These are phyloP conservation scores for Tetracladium maxilliforme DNA, from an alignment of 2,329 filamentous ascomycete species.

Conservation along the genomic window DNA sequence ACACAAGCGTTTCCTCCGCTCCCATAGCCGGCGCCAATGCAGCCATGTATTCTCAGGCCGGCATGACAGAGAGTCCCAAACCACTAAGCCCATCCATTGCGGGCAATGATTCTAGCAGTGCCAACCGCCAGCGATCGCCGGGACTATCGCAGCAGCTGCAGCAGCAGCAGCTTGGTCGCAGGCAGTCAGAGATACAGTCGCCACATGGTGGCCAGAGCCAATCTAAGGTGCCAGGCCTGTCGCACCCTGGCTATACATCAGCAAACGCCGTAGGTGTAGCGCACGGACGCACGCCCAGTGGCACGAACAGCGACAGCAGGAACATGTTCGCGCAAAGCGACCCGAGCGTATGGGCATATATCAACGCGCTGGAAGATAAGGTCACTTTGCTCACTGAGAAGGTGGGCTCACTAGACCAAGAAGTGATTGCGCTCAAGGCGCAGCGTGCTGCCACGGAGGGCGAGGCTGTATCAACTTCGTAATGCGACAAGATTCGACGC, in stretches of 20 bases:
- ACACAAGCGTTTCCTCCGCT: slow-evolving; percentile 32
- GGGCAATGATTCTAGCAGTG: slow-evolving; percentile 34
- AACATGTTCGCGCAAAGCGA: slow-evolving; percentile 51
- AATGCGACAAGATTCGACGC: no score
- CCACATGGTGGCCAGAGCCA: slow-evolving; percentile 20
- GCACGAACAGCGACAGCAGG: slow-evolving; percentile 43
- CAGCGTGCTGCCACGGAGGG: slow-evolving; percentile 12
- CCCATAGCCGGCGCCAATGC: slow-evolving; percentile 24
- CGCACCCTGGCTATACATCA: no score
- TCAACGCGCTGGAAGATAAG: slow-evolving; percentile 53
- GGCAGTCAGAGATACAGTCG: slow-evolving; percentile 38
- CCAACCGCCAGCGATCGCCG: slow-evolving; percentile 46
- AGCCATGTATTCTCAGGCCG: slow-evolving; percentile 51
- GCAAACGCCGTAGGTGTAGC: no score
- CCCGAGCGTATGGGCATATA: slow-evolving; percentile 55
- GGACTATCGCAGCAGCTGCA: slow-evolving; percentile 50
- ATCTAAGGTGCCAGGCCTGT: no score
- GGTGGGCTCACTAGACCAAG: slow-evolving; percentile 24
- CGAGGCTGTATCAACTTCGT: slow-evolving; percentile 6
- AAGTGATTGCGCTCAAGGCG: no score
- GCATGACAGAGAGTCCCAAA: slow-evolving; percentile 77
- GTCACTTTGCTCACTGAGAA: slow-evolving; percentile 30
- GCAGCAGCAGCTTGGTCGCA: slow-evolving; percentile 46
- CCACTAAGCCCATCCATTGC: slow-evolving; percentile 54
- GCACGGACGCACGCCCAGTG: no score